These are phyloP conservation scores for Cryptococcus floricola DNA, from an alignment of 1,284 basidiomycete species.

Conservation along the genomic window DNA sequence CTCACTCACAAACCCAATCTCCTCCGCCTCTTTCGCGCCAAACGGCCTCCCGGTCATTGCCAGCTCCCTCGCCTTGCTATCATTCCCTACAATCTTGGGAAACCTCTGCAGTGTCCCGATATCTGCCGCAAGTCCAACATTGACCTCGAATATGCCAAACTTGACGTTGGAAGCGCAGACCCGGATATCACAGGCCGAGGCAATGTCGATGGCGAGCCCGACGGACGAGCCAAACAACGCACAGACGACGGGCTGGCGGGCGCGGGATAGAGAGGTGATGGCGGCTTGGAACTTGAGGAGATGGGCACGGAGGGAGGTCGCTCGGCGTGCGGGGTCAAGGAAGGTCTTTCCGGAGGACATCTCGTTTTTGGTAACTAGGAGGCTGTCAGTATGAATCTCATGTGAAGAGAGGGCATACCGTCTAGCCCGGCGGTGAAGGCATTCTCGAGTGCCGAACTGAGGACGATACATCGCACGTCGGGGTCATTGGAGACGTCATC, in stretches of 20 bases:
- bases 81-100: constrained; percentile 75
- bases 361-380: not conserved
- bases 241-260: constrained; percentile 76
- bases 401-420: constrained; percentile 52
- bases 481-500: constrained; percentile 57
- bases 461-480: constrained; percentile 64
- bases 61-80: constrained; percentile 72
- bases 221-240: constrained; percentile 73
- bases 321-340: constrained; percentile 57
- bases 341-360: too few species aligned
- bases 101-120: constrained; percentile 83
- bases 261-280: constrained; percentile 66
- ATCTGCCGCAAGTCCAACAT: constrained; percentile 84
- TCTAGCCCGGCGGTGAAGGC: constrained; percentile 78
- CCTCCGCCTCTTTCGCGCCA: constrained; percentile 63
- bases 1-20: constrained; percentile 71
- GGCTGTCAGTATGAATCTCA: not conserved
- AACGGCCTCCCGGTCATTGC: constrained; percentile 75
- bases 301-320: constrained; percentile 54
- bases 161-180: constrained; percentile 61
- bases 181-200: constrained; percentile 75
- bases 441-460: constrained; percentile 66
- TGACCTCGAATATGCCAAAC: constrained; percentile 86
- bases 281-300: constrained; percentile 66
- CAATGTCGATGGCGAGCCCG: constrained; percentile 70